Base-by-base conservation (phyloP, 768 basidiomycete species). In the Piloderma croceum region DNA sequence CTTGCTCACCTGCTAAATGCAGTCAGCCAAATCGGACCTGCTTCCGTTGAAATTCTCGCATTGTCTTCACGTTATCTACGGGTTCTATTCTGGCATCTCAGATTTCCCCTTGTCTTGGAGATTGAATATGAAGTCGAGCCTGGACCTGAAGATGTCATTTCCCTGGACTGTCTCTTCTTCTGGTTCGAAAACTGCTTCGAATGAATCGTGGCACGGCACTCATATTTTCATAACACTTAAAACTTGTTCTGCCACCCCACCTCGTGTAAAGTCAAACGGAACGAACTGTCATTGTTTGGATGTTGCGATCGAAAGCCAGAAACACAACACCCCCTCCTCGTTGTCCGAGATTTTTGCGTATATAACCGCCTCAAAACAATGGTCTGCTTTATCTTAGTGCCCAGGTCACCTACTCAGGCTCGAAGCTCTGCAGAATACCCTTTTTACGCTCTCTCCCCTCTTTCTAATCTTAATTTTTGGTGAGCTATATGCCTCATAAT, bases 241-340 rank as follows among this genome's bases (percentile, higher is more conserved):
- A n/a, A n/a, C n/a, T n/a, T 47, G 39, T 38, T 48, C 53, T 56
- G 51, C 29, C 51, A 55, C 50, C 48, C 24, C 31, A 54, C 68
- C 67, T 64, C 67, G 61, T 71, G 68, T 57, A 45, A 36, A 37
- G 35, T 35, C 41, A 54, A 50, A 46, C 45, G 47, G 55, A 39
- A 51, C 47, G 49, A 52, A 52, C 39, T 53, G 42, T 52, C 55
- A 48, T 54, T 49, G 46, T 50, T 47, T 34, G 49, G 51, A 41
- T 46, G 42, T 55, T 43, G 47, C 48, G 47, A 50, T 52, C 42
- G 36, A 44, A 58, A 54, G 29, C 29, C 29, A 15, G 52, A 50
- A 47, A 41, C 38, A 54, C 45, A 56, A 52, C 59, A 61, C 59
- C 55, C 50, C 52, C 54, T 57, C 68, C 70, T 70, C 69, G 60